These are phyloP conservation scores for Trypanosoma cruzi DNA, from an alignment of 208 protist genomes.

Conservation along the genomic window DNA sequence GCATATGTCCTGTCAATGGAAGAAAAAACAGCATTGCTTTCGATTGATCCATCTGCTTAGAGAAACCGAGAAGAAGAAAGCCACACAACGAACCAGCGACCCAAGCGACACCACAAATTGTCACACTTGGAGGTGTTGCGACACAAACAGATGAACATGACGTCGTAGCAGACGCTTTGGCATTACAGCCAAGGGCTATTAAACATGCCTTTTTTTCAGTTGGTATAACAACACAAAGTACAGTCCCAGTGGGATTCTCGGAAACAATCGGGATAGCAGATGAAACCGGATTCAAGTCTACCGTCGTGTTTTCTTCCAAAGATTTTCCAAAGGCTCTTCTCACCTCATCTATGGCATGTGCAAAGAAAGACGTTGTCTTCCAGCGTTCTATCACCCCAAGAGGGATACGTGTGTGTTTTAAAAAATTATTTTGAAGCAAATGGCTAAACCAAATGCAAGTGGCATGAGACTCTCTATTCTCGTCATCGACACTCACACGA, in stretches of 20 bases:
- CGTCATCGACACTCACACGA: neutral
- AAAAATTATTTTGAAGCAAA: neutral
- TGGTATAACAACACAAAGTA: constrained; percentile 17
- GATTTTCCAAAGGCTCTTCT: neutral
- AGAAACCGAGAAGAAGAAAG: constrained; percentile 21
- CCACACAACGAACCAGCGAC: constrained; percentile 22
- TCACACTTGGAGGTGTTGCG: constrained; percentile 3
- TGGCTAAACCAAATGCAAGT: neutral
- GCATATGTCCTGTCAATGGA: constrained; percentile 16
- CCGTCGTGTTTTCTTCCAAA: neutral
- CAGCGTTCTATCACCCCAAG: constrained; percentile 9
- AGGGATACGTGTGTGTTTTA: neutral
- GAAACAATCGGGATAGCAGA: constrained; percentile 11
- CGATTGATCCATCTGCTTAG: neutral
- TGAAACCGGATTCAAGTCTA: neutral
- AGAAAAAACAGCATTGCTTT: constrained; percentile 19
- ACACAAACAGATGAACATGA: neutral
- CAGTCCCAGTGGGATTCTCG: constrained; percentile 22
- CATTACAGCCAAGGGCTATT: constrained; percentile 14
- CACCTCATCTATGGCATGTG: neutral
- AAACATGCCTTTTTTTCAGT: constrained; percentile 16
- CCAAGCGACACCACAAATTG: constrained; percentile 20
- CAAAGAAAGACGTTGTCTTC: constrained; percentile 11
- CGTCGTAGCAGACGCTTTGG: neutral
- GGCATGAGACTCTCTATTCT: neutral